A percentile compares a stretch with the other conserved stretches of the same genome.
phyloP scores from a whole-genome alignment of 1,139 yeast species.

The Pichia sp. region DNA sequence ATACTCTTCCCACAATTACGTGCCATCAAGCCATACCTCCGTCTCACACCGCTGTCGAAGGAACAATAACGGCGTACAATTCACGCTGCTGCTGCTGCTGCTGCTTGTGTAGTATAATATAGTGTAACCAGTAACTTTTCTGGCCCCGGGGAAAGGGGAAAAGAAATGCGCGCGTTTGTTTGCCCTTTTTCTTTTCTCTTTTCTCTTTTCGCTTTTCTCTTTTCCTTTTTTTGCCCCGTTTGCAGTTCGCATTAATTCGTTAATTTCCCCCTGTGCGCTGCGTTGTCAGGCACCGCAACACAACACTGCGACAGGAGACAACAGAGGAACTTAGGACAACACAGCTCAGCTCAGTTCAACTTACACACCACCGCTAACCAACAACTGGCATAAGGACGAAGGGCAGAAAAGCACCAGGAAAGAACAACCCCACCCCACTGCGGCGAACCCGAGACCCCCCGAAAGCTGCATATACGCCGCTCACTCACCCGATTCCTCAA shows the following conservation, averaged over 20 bases:
- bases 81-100: neutral
- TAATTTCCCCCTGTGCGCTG: neutral
- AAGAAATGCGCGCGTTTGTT: too few species aligned
- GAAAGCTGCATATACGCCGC: too few species aligned
- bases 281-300: neutral
- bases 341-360: neutral
- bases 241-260: neutral
- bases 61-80: constrained; percentile 1
- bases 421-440: too few species aligned
- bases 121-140: too few species aligned
- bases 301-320: neutral
- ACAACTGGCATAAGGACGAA: too few species aligned
- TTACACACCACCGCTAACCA: too few species aligned
- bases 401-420: too few species aligned
- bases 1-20: constrained; percentile 69
- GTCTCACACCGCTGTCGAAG: constrained; percentile 35
- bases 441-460: too few species aligned
- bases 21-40: constrained; percentile 71
- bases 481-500: too few species aligned
- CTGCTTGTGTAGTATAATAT: too few species aligned
- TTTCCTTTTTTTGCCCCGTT: neutral
- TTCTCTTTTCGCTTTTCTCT: neutral
- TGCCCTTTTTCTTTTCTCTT: neutral
- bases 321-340: neutral
- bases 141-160: too few species aligned